Evolutionary conservation across 2,329 filamentous ascomycete species (phyloP).

Genomic region (Metarhizium humberi): DNA sequence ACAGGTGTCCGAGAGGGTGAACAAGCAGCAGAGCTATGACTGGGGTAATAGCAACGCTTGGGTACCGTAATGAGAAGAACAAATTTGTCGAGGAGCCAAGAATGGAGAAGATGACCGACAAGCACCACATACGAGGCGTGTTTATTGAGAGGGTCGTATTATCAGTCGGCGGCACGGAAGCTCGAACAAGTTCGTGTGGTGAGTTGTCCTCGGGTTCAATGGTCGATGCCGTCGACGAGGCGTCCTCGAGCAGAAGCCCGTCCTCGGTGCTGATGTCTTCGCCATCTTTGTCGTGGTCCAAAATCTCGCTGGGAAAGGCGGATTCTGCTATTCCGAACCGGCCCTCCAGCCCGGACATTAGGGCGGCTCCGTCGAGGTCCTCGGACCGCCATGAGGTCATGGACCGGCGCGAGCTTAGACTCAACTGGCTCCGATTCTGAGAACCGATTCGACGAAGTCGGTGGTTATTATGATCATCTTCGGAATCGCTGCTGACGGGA

Average conservation of each 20-base stretch:
- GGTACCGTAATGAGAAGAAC: slow-evolving; percentile 85
- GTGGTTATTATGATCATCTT: slow-evolving; percentile 20
- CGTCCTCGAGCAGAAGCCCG: slow-evolving; percentile 24
- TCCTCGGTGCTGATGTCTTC: slow-evolving; percentile 28
- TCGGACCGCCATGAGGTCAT: slow-evolving; percentile 29
- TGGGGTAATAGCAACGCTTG: slow-evolving; percentile 80
- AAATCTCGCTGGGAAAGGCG: slow-evolving; percentile 34
- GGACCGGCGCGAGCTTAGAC: slow-evolving; percentile 23
- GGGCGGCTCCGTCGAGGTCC: slow-evolving; percentile 40
- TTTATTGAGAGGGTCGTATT: slow-evolving; percentile 73
- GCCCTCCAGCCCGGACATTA: slow-evolving; percentile 44
- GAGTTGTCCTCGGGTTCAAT: slow-evolving; percentile 57
- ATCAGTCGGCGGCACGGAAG: slow-evolving; percentile 68
- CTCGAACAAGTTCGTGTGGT: slow-evolving; percentile 69
- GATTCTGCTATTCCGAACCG: slow-evolving; percentile 43
- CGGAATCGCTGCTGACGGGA: slow-evolving; percentile 24
- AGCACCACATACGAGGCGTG: slow-evolving; percentile 77
- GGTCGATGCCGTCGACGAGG: slow-evolving; percentile 32
- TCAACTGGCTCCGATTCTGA: slow-evolving; percentile 16
- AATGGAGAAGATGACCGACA: slow-evolving; percentile 72
- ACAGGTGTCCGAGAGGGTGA: slow-evolving; percentile 71
- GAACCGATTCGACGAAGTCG: slow-evolving; percentile 25
- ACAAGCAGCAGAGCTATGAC: slow-evolving; percentile 81
- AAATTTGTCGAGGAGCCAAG: slow-evolving; percentile 77
- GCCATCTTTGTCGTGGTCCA: slow-evolving; percentile 30